These are phyloP conservation scores for Cyclaneusma minus DNA, from an alignment of 2,329 filamentous ascomycete species.

Conservation along the genomic window DNA sequence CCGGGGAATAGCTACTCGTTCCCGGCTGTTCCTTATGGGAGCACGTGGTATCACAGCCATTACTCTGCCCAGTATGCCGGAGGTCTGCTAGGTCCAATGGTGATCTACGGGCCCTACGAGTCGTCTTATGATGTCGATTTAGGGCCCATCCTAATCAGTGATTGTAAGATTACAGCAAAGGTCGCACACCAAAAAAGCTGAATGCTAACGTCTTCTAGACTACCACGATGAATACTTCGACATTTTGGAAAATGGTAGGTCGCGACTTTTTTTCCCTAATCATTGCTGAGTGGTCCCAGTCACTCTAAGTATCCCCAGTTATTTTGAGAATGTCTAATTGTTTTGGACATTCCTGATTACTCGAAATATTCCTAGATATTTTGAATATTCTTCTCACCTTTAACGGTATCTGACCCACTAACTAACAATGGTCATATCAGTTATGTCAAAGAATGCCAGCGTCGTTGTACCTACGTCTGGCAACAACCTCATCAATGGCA, in stretches of 20 bases:
- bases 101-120: conserved; percentile 31
- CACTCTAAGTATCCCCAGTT: background rate
- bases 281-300: too few species aligned
- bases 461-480: conserved; percentile 5
- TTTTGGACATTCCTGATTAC: too few species aligned
- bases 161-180: conserved; percentile 32
- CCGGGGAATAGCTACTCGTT: too few species aligned
- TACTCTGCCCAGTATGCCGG: conserved; percentile 27
- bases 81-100: conserved; percentile 39
- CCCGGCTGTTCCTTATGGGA: conserved; percentile 24
- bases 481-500: conserved; percentile 6
- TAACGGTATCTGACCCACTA: conserved; percentile 1
- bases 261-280: conserved; percentile 16
- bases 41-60: conserved; percentile 43
- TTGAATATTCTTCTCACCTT: background rate
- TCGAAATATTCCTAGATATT: too few species aligned
- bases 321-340: too few species aligned
- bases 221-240: conserved; percentile 25
- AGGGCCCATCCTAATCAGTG: conserved; percentile 28
- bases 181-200: conserved; percentile 21
- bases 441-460: background rate
- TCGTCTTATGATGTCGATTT: conserved; percentile 39
- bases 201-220: too few species aligned
- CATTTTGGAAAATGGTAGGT: conserved; percentile 28
- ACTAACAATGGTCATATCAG: conserved; percentile 4